Percentiles rank a stretch among this genome's conserved stretches.
These are phyloP conservation scores for Tanacetum coccineum DNA, from an alignment of 129 eudicot genomes.

Conservation along the genomic window DNA sequence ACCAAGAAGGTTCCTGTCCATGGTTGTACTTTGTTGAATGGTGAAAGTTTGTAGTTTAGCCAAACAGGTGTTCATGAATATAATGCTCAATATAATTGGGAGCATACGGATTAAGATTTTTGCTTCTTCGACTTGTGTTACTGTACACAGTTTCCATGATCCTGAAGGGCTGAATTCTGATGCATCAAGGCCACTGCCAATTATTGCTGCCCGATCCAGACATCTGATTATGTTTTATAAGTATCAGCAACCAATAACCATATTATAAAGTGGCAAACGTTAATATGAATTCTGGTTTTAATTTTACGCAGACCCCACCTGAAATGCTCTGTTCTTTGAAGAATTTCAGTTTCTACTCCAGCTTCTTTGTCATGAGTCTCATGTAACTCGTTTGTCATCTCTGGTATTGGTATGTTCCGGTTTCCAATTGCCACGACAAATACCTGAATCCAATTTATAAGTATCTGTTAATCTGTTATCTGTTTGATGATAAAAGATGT, in stretches of 20 bases:
- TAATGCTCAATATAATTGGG: conserved; percentile 65
- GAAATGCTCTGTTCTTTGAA: conserved; percentile 62
- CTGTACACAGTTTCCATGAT: conserved; percentile 65
- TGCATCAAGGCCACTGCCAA: conserved; percentile 27
- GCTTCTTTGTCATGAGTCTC: conserved; percentile 54
- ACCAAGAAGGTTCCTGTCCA: conserved; percentile 54
- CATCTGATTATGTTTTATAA: conserved; percentile 35
- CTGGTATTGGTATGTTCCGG: conserved; percentile 57
- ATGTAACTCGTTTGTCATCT: conserved; percentile 47
- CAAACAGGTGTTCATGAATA: conserved; percentile 84
- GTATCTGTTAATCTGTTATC: background rate
- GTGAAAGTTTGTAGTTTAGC: conserved; percentile 82
- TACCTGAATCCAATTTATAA: conserved; percentile 39
- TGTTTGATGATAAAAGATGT: background rate
- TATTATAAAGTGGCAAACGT: background rate
- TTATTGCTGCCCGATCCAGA: conserved; percentile 62
- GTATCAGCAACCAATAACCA: conserved; percentile 3
- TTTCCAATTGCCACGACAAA: conserved; percentile 66
- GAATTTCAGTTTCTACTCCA: conserved; percentile 38
- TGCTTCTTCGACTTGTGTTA: conserved; percentile 75
- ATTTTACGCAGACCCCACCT: conserved; percentile 27
- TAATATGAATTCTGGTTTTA: background rate
- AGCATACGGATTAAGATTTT: conserved; percentile 67
- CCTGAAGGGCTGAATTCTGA: conserved; percentile 24
- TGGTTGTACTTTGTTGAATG: conserved; percentile 73